A percentile compares a stretch with the other conserved stretches of the same genome.
phyloP scores from a whole-genome alignment of 805 yeast species.

The Priceomyces fermenticarens region DNA sequence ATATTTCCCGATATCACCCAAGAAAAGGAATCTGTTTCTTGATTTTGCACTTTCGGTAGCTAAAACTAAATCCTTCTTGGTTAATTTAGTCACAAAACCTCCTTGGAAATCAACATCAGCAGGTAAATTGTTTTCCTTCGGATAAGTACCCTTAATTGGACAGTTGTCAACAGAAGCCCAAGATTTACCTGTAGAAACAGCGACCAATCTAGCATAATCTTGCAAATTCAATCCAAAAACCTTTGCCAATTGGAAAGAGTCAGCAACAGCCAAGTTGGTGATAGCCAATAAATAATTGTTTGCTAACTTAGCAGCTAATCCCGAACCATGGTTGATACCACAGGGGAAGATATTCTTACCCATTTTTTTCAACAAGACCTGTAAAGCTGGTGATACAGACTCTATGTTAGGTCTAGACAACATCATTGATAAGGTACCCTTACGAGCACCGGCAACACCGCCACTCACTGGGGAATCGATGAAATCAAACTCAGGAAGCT shows the following conservation, averaged over 20 bases:
- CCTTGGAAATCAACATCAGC: slow-evolving; percentile 44
- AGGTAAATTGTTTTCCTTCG: slow-evolving; percentile 38
- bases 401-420: slow-evolving; percentile 35
- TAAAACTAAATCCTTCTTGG: slow-evolving; percentile 42
- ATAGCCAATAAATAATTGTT: slow-evolving; percentile 53
- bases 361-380: slow-evolving; percentile 36
- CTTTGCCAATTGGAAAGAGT: slow-evolving; percentile 51
- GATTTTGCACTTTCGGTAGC: slow-evolving; percentile 37
- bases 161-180: slow-evolving; percentile 57
- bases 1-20: slow-evolving; percentile 36
- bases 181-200: slow-evolving; percentile 51
- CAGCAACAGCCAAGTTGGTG: slow-evolving; percentile 53
- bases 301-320: slow-evolving; percentile 53
- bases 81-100: slow-evolving; percentile 48
- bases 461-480: slow-evolving; percentile 58
- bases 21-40: slow-evolving; percentile 32
- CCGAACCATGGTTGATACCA: slow-evolving; percentile 47
- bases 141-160: slow-evolving; percentile 49
- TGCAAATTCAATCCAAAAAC: slow-evolving; percentile 46
- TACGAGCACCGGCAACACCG: slow-evolving; percentile 52
- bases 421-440: slow-evolving; percentile 53
- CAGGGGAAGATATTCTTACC: slow-evolving; percentile 49
- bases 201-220: slow-evolving; percentile 46
- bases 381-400: slow-evolving; percentile 29
- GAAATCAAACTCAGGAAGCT: slow-evolving; percentile 38